phyloP scores from a whole-genome alignment of 2,329 filamentous ascomycete genomes.

The Colletotrichum ledebouriae region DNA sequence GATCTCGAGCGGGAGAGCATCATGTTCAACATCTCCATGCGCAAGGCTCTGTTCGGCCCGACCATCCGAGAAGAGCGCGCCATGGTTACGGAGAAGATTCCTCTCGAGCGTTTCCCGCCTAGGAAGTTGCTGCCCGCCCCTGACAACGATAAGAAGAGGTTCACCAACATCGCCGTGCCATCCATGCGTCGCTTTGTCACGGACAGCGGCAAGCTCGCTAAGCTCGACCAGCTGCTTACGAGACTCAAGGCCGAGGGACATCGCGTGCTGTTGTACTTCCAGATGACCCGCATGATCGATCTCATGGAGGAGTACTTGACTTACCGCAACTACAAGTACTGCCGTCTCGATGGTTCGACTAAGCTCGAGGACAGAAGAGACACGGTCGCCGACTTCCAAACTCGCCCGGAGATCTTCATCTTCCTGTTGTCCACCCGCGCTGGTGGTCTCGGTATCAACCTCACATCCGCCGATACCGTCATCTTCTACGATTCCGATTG shows the following conservation, averaged over 20 bases:
- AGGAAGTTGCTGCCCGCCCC: conserved; percentile 80
- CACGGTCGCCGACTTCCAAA: conserved; percentile 97
- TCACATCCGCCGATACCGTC: conserved; percentile 96
- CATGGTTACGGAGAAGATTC: conserved; percentile 80
- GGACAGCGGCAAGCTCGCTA: conserved; percentile 95
- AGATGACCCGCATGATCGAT: conserved; percentile 99
- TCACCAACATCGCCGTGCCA: conserved; percentile 91
- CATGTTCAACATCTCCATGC: conserved; percentile 83
- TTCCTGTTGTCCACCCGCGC: conserved; percentile 96
- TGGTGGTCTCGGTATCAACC: conserved; percentile 97
- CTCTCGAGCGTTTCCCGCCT: conserved; percentile 73
- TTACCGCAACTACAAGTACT: conserved; percentile 99
- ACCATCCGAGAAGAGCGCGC: conserved; percentile 76
- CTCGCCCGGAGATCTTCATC: conserved; percentile 93
- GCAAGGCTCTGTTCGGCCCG: conserved; percentile 80
- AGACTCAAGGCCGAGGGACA: conserved; percentile 93
- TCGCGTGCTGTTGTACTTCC: conserved; percentile 97
- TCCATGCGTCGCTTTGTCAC: conserved; percentile 99
- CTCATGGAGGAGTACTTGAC: conserved; percentile 99
- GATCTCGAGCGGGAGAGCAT: conserved; percentile 77
- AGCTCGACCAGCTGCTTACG: conserved; percentile 87
- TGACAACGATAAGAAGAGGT: conserved; percentile 84
- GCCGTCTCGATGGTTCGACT: conserved; percentile 94
- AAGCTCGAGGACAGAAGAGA: conserved; percentile 97
- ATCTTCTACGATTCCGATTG: conserved; percentile 99